A percentile compares a stretch with the other conserved stretches of the same genome.
Conservation (phyloP, 2,329 filamentous ascomycete genomes). For the Alternaria longipes region DNA sequence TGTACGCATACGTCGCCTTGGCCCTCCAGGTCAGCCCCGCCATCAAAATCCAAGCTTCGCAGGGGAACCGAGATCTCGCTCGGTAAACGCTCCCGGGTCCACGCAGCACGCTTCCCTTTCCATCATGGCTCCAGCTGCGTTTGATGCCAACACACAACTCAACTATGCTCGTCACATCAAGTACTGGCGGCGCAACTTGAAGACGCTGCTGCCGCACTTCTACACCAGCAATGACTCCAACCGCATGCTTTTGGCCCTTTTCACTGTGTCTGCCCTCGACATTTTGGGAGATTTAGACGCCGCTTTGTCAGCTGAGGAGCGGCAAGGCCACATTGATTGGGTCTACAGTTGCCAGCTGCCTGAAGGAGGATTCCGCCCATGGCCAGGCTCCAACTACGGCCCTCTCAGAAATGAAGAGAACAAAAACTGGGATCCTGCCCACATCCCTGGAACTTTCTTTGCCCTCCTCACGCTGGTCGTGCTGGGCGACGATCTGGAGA, state of each 20-base stretch:
- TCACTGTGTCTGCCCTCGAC: conserved; percentile 86
- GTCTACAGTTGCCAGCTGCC: conserved; percentile 87
- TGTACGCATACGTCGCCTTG: conserved; percentile 7
- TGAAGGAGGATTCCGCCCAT: conserved; percentile 86
- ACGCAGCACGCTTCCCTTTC: conserved; percentile 8
- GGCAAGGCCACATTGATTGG: conserved; percentile 72
- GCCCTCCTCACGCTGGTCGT: conserved; percentile 78
- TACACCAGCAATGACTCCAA: conserved; percentile 92
- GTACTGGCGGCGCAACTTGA: conserved; percentile 92
- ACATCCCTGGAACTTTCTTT: conserved; percentile 88
- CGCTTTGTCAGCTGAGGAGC: conserved; percentile 63
- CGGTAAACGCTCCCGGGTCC: conserved; percentile 18
- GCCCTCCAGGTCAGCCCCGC: conserved; percentile 16
- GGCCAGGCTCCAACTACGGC: conserved; percentile 72
- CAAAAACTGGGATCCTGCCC: conserved; percentile 75
- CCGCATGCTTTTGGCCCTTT: conserved; percentile 88
- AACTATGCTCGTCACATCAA: conserved; percentile 70
- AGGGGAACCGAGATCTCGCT: conserved; percentile 13
- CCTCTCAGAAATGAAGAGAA: conserved; percentile 61
- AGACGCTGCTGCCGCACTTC: conserved; percentile 77
- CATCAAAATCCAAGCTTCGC: conserved; percentile 11
- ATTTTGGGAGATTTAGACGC: conserved; percentile 72
- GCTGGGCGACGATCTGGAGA: conserved; percentile 66
- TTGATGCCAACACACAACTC: conserved; percentile 34
- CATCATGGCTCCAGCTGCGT: conserved; percentile 30